These are phyloP conservation scores for Trichocladium uniseriatum DNA, from an alignment of 495 filamentous ascomycete species.

Conservation along the genomic window DNA sequence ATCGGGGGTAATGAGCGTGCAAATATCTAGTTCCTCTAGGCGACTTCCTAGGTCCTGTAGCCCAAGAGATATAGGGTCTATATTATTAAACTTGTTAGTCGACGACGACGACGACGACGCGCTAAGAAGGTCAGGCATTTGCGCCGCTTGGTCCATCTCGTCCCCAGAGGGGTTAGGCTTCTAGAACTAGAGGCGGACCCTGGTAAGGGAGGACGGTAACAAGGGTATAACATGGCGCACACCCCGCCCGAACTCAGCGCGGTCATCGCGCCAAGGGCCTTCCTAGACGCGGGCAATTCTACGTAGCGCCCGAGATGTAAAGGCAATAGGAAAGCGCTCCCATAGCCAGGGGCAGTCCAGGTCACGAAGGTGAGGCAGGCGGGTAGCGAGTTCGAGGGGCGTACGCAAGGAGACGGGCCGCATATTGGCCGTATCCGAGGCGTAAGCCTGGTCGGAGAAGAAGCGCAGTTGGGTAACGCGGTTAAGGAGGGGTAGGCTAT, in stretches of 20 bases:
- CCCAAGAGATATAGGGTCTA: too few relatives aligned
- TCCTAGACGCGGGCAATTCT: constrained; percentile 17
- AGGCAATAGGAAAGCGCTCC: constrained; percentile 18
- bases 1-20: too few relatives aligned
- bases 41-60: too few relatives aligned
- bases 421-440: not conserved
- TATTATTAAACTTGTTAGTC: too few relatives aligned
- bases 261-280: constrained; percentile 23
- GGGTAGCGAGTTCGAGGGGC: constrained; percentile 12
- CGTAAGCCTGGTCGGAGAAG: constrained; percentile 2
- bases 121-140: too few relatives aligned
- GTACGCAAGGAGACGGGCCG: not conserved
- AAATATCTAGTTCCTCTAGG: too few relatives aligned
- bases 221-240: too few relatives aligned
- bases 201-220: too few relatives aligned
- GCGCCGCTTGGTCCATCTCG: too few relatives aligned
- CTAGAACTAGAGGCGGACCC: too few relatives aligned
- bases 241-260: constrained; percentile 21
- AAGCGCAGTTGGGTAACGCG: constrained; percentile 16
- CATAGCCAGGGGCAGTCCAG: constrained; percentile 21
- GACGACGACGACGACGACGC: too few relatives aligned
- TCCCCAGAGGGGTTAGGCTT: too few relatives aligned
- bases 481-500: constrained; percentile 9
- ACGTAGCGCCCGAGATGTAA: constrained; percentile 8
- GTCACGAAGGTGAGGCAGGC: constrained; percentile 13